A percentile compares a stretch with the other conserved stretches of the same genome.
These are phyloP conservation scores for Paraconiothyrium sp. DNA, from an alignment of 2,329 filamentous ascomycete genomes.

Conservation along the genomic window DNA sequence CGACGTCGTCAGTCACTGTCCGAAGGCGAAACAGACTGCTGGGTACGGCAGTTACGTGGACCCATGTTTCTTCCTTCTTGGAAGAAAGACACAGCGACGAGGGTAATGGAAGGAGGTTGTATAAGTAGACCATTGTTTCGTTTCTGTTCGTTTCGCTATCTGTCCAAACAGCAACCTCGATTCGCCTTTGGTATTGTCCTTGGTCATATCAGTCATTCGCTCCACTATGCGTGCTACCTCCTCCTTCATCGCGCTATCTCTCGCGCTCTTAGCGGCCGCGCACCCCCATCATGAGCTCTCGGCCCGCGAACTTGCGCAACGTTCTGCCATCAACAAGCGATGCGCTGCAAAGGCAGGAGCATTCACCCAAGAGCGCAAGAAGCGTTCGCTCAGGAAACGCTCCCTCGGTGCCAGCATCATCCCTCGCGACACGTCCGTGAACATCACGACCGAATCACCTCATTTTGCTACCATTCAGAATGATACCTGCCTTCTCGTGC, in stretches of 20 bases:
- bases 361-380: slow-evolving; percentile 17
- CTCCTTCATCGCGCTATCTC: slow-evolving; percentile 4
- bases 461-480: slow-evolving; percentile 24
- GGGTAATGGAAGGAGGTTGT: neutral
- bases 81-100: neutral
- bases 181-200: slow-evolving; percentile 1
- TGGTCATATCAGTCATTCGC: neutral
- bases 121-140: slow-evolving; percentile 1
- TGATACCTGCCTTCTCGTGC: slow-evolving; percentile 27
- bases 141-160: slow-evolving; percentile 9
- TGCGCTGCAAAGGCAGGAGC: slow-evolving; percentile 14
- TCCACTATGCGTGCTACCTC: slow-evolving; percentile 14
- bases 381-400: slow-evolving; percentile 15
- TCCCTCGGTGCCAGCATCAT: slow-evolving; percentile 13
- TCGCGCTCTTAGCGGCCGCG: slow-evolving; percentile 7
- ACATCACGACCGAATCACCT: slow-evolving; percentile 17
- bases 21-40: slow-evolving; percentile 2
- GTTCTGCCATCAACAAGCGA: slow-evolving; percentile 10
- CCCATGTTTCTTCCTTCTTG: neutral
- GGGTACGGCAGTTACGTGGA: slow-evolving; percentile 5
- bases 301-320: slow-evolving; percentile 8
- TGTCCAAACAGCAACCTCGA: neutral
- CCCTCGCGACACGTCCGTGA: slow-evolving; percentile 13
- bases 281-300: slow-evolving; percentile 16
- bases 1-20: neutral